Base-by-base conservation (phyloP, 2,329 filamentous ascomycete species). In the Beauveria asiatica region DNA sequence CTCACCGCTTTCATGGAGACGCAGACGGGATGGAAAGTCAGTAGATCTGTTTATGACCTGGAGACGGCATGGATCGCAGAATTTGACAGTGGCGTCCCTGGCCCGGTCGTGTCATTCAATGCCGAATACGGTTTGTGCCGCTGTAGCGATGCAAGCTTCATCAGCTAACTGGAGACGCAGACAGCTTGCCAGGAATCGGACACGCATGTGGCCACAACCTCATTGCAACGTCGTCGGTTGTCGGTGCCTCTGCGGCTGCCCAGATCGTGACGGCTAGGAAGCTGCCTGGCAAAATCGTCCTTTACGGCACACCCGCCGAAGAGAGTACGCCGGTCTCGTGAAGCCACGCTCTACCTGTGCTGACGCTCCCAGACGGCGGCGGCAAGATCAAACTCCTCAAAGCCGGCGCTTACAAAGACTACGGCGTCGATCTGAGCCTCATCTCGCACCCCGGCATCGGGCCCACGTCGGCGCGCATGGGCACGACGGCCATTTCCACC, bases 161-260 rank as follows among this genome's bases (percentile, higher is more conserved):
- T 79, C 42, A 79, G 82, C 62, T 71, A 33, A 50, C 17, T 27
- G 1, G 16, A 46, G 11, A 25, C 64, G 1, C 25, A 77, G 78
- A 82, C 64, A 78, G 79, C 3, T 71, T 82, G 3, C 76, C 79
- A 1, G 75, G 73, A 1, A 73, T 82, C 8, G 79, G 79, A 41
- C 80, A 82, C 64, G 78, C 79, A 8, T 83, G 80, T 59, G 80
- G 81, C 4, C 80, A 83, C 68, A 83, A 83, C 62, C 73, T 82
- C 42, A 82, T 82, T 58, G 78, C 79, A 5, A 77, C 73, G 0
- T 74, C 77, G 3, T 80, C 78, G 0, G 68, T 81, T 10, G 74
- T 77, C 1, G 78, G 70, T 3, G 78, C 74, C 25, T 64, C 83
- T 2, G 80, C 78, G 2, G 73, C 79, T 0, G 78, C 77, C 0